Conservation (phyloP, 345 rosid genomes). For the Euphorbia lathyris region DNA sequence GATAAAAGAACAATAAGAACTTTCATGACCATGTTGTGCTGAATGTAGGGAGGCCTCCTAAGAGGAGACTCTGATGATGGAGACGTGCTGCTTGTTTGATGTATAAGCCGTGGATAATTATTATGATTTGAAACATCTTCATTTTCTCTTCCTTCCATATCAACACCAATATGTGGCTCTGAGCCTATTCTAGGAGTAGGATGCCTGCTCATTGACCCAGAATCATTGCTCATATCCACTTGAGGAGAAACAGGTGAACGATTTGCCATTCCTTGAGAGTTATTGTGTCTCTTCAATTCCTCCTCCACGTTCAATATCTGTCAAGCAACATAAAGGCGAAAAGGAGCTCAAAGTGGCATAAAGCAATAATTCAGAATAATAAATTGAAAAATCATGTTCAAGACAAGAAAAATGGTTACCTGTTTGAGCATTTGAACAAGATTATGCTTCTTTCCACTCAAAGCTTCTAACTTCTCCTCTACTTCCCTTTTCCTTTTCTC, state of each 20-base stretch:
- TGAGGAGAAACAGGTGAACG: constrained; percentile 64
- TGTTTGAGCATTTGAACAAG: constrained; percentile 88
- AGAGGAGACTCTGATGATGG: constrained; percentile 86
- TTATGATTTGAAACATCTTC: constrained; percentile 59
- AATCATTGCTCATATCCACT: constrained; percentile 66
- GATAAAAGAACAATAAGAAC: not conserved
- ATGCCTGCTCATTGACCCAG: constrained; percentile 54
- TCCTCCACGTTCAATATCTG: constrained; percentile 88
- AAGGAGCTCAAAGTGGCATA: not conserved
- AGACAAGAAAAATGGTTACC: constrained; percentile 32
- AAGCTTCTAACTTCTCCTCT: constrained; percentile 63
- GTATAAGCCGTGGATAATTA: constrained; percentile 47
- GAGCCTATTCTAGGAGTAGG: constrained; percentile 53
- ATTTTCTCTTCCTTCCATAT: constrained; percentile 68
- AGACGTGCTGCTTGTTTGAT: constrained; percentile 73
- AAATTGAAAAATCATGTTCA: not conserved
- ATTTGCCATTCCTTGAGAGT: constrained; percentile 41
- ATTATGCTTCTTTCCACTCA: constrained; percentile 84
- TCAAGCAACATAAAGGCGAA: not conserved
- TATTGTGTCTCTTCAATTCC: constrained; percentile 70
- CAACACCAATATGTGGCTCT: constrained; percentile 56
- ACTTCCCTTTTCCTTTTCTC: constrained; percentile 61
- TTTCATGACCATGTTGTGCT: constrained; percentile 51
- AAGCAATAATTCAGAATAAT: not conserved
- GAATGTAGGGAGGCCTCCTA: constrained; percentile 59